Evolutionary conservation across 192 early-diverging fungal genomes (phyloP), one percentile per base, ranked within the genome.

Genomic region (Lobosporangium transversale): DNA sequence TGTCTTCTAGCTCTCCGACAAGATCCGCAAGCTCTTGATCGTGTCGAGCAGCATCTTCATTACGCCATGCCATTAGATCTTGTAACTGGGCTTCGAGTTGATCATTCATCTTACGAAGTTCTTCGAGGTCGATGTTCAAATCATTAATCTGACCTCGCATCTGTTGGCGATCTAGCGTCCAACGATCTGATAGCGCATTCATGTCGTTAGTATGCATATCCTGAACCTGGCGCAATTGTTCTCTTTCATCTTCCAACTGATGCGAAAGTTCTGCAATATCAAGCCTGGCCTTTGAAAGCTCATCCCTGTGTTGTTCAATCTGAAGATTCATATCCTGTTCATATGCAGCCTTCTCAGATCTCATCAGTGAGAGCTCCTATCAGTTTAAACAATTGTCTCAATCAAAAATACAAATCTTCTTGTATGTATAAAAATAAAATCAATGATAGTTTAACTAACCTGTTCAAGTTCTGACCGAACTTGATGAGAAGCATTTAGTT

Each of bases 1-100:
- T 86, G 27, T 84, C 79, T 26, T 69, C 60, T 1, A 84, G 32
- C 61, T 86, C 79, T 5, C 53, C 56, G n/a, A 79, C 78, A 6
- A 84, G 37, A 36, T 83, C 75, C 2, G 67, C 68, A 7, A 79
- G 68, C 50, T 80, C 76, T 24, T 82, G 70, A 18, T 75, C 56
- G 18, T 66, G 70, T 7, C 63, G 54, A 17, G 26, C 57, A 1
- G 56, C 61, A 9, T 75, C 70, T 10, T 75, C 70, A 26, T 63
- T 43, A 15, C 70, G 57, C 44, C 56, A 37, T 14, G 44, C 62
- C 43, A 74, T n/a, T 23, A 75, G 23, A 37, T 75, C 70, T 20
- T 75, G 62, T 18, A 29, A 18, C 20, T 75, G 57, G 3, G 51
- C 56, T 18, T 65, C 62, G 14, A 75, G 63, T 23, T 75, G 62